Evolutionary conservation across 371 early-diverging fungal genomes (phyloP).

Genomic region (Mortierella sp.): DNA sequence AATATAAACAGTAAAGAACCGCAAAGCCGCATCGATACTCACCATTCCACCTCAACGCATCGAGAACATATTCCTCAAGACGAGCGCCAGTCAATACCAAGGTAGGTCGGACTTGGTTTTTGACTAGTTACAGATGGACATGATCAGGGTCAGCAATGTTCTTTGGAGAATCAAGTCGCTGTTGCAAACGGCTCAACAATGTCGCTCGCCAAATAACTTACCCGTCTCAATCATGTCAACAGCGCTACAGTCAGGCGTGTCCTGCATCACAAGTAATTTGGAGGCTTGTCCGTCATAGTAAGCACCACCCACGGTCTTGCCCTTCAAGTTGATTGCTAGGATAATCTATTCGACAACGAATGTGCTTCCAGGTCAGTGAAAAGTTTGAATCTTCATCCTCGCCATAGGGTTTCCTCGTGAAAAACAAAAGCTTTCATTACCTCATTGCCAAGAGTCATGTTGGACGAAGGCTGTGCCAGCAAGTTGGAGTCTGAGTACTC

Average conservation of each 20-base stretch:
- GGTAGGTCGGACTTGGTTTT: slow-evolving; percentile 55
- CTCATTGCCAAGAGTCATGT: not conserved
- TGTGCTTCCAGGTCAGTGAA: not conserved
- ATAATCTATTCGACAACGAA: slow-evolving; percentile 33
- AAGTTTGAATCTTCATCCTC: not conserved
- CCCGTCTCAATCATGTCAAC: slow-evolving; percentile 58
- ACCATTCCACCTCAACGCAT: slow-evolving; percentile 41
- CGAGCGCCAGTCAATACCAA: slow-evolving; percentile 58
- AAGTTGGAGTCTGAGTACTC: not conserved
- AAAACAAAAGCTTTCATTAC: not conserved
- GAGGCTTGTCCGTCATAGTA: slow-evolving; percentile 60
- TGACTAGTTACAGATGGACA: slow-evolving; percentile 50
- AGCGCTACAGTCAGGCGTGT: slow-evolving; percentile 60
- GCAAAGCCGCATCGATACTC: not conserved
- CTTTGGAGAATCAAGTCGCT: not conserved
- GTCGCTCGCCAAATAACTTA: slow-evolving; percentile 25
- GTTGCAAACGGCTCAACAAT: not conserved
- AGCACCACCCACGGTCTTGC: slow-evolving; percentile 65
- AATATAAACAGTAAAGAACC: not conserved
- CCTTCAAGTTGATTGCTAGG: slow-evolving; percentile 62
- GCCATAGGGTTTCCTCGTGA: not conserved
- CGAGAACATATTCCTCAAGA: slow-evolving; percentile 54
- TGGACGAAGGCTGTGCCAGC: not conserved
- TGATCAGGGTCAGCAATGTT: slow-evolving; percentile 11
- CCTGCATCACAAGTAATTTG: slow-evolving; percentile 72